Percentiles rank a stretch among this genome's conserved stretches.
Conservation (phyloP, 257 asterid species). For the Buddleja alternifolia region DNA sequence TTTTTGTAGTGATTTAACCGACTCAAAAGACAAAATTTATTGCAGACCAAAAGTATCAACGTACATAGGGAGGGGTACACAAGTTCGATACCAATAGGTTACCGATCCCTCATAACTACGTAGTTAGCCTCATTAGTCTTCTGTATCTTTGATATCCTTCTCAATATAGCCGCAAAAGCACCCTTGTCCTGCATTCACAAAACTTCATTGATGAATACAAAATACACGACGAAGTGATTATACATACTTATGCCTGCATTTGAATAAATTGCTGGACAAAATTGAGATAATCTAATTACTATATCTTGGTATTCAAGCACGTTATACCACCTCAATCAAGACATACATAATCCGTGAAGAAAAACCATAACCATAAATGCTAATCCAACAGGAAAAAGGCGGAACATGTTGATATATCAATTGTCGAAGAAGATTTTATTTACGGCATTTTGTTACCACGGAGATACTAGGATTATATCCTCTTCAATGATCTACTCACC, state of each 20-base stretch:
- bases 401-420: not conserved
- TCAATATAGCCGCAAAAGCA: conserved; percentile 77
- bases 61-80: not conserved
- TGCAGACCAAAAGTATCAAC: too few species aligned
- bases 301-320: not conserved
- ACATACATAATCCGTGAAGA: not conserved
- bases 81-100: not conserved
- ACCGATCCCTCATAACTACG: conserved; percentile 71
- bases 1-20: too few species aligned
- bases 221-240: not conserved
- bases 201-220: not conserved
- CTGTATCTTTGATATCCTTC: conserved; percentile 87
- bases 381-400: not conserved
- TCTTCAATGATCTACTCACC: not conserved
- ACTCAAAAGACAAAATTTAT: too few species aligned
- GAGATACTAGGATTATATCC: not conserved
- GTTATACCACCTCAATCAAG: not conserved
- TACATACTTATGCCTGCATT: not conserved
- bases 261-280: not conserved
- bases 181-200: conserved; percentile 74
- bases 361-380: not conserved
- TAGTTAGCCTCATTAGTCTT: conserved; percentile 62
- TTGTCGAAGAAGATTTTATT: not conserved
- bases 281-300: not conserved
- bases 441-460: not conserved